A percentile compares a stretch with the other conserved stretches of the same genome.
Conservation (phyloP, 345 rosid genomes). For the Mangifera indica region DNA sequence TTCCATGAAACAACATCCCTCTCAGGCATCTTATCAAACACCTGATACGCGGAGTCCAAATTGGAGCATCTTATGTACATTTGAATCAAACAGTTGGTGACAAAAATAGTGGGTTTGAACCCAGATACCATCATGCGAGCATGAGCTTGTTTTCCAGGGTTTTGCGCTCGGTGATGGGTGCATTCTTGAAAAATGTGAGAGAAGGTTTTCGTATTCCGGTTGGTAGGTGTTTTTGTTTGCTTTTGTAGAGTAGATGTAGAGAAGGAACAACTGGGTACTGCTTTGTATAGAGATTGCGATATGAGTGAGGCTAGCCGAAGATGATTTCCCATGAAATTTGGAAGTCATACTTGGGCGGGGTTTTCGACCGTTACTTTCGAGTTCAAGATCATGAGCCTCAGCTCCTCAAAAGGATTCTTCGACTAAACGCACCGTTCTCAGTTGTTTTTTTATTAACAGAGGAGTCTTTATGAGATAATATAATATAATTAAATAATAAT, state of each 20-base stretch:
- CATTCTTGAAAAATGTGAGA: slow-evolving; percentile 75
- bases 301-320: slow-evolving; percentile 15
- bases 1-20: slow-evolving; percentile 82
- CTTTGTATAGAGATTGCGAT: slow-evolving; percentile 4
- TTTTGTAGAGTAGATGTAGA: slow-evolving; percentile 33
- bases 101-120: slow-evolving; percentile 64
- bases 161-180: slow-evolving; percentile 37
- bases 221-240: slow-evolving; percentile 18
- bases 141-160: slow-evolving; percentile 75
- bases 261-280: slow-evolving; percentile 19
- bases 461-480: no score
- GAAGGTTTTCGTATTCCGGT: slow-evolving; percentile 42
- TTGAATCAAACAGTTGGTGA: slow-evolving; percentile 71
- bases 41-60: slow-evolving; percentile 43
- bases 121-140: slow-evolving; percentile 72
- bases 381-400: background rate
- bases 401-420: background rate
- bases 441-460: no score
- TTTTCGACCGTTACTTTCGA: background rate
- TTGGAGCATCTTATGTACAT: slow-evolving; percentile 48
- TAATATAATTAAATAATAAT: no score
- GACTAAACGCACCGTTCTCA: no score
- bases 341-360: slow-evolving; percentile 40
- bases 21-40: slow-evolving; percentile 64
- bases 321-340: slow-evolving; percentile 38